phyloP scores from a whole-genome alignment of 1,284 basidiomycete genomes.

The Ceratobasidium sp. region DNA sequence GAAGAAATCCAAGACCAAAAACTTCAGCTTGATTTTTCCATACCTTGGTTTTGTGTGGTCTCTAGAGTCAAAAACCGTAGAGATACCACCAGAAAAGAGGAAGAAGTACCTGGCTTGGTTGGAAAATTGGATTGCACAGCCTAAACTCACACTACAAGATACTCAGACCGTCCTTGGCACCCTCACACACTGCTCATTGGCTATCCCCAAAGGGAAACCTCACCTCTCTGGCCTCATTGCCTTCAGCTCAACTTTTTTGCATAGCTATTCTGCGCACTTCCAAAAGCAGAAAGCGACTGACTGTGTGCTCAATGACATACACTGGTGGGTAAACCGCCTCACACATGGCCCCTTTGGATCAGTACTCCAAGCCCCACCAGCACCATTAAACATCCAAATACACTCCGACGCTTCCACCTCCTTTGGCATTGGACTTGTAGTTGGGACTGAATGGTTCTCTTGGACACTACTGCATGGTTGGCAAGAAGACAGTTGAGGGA shows the following conservation, averaged over 20 bases:
- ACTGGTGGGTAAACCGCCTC: slow-evolving; percentile 17
- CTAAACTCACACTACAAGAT: background rate
- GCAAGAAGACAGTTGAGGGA: slow-evolving; percentile 22
- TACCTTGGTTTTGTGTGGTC: slow-evolving; percentile 32
- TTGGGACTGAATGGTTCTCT: background rate
- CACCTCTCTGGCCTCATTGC: background rate
- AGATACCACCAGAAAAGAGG: slow-evolving; percentile 22
- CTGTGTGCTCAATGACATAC: background rate
- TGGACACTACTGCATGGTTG: slow-evolving; percentile 28
- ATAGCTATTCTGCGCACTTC: background rate
- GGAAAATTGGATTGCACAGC: background rate
- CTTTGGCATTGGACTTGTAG: slow-evolving; percentile 17
- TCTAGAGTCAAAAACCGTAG: background rate
- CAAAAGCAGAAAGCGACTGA: background rate
- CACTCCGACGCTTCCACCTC: slow-evolving; percentile 28
- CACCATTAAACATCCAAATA: background rate
- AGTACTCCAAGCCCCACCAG: background rate
- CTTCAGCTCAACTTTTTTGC: background rate
- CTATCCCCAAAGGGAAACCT: background rate
- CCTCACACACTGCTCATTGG: slow-evolving; percentile 21
- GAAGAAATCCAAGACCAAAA: slow-evolving; percentile 27
- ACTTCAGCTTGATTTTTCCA: background rate
- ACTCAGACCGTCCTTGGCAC: background rate
- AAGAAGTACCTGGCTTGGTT: background rate
- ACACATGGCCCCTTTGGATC: background rate